Evolutionary conservation across 108 stramenopile genomes (phyloP), one percentile per base, ranked within the genome.

Genomic region (Stephanodiscus triporus): DNA sequence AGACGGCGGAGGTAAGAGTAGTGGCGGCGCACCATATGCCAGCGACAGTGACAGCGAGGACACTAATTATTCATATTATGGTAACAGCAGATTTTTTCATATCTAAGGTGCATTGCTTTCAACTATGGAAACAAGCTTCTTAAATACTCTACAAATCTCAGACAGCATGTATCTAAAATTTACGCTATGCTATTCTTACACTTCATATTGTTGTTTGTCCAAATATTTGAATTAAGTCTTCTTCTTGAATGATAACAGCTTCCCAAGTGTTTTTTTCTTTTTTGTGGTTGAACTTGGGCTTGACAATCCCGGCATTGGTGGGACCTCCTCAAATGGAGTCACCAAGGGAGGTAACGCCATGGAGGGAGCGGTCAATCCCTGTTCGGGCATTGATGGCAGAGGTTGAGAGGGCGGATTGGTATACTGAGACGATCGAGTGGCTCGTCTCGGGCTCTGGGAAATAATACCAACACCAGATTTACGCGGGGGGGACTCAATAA

Each of bases 211-310:
- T n/a, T n/a, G n/a, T n/a, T n/a, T n/a, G n/a, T 37, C 29, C 1
- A 34, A 29, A n/a, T 60, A 45, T 30, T 29, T 20, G n/a, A 13
- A 22, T 58, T 29, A 67, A 30, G 66, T 60, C 57, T 66, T 75
- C 26, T 59, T 59, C 27, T 75, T 75, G 66, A 75, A 75, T 38
- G 58, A 23, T 47, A 67, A 32, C 58, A 75, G 56, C 48, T 75
- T 75, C 6, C 74, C 74, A 23, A 75, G 47, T 50, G 34, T 22
- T 14, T 36, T 42, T 42, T 75, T 75, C 48, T 75, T 75, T 0
- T 50, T 42, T 34, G 32, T 68, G 23, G n/a, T n/a, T n/a, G n/a
- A n/a, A n/a, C n/a, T n/a, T n/a, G 67, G 53, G 19, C 19, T 36
- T 38, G 22, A 20, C 17, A 27, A 22, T 59, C 36, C 26, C 9